Evolutionary conservation across 441 rosid species (phyloP), one percentile per base, ranked within the genome.

Genomic region (Metrosideros polymorpha): DNA sequence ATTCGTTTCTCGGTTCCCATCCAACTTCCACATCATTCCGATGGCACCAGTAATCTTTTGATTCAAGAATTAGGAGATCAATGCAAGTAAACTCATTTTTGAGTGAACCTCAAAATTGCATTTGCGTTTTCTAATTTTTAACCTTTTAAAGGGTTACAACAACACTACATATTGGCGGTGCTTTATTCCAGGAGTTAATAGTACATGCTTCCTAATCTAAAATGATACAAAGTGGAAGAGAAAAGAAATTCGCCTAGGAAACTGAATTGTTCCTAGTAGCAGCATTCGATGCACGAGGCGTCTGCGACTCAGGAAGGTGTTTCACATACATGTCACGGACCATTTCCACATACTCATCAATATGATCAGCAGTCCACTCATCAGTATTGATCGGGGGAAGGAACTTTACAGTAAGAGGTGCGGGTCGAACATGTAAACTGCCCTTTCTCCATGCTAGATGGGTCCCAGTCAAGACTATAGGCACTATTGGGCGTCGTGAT

Each of bases 371-470:
- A 3, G 90, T 88, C 95, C 95, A 94, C 52, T 89, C 82, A 3
- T 88, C 90, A 5, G 94, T 92, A 66, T 43, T 91, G 71, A 94
- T 90, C 0, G 94, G 95, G 79, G 85, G 90, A 76, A 94, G 95
- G 87, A 84, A 93, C 86, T 85, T 92, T 52, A 93, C 92, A 8
- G 90, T 82, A 85, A 93, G 88, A 24, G 95, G 92, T 24, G 91
- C 89, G 6, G 95, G 93, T n/a, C 94, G 91, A 19, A 93, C 89
- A 24, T 47, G 93, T 56, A 92, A 87, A 87, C 92, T 86, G 83
- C 94, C 94, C 54, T 94, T 94, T 83, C 93, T 91, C 95, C 95
- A 94, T 27, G 96, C 96, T n/a, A 12, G 85, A 85, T 93, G 94
- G 25, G 94, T 91, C 4, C 96, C 96, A 0, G 89, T 89, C 52